phyloP scores from a whole-genome alignment of 2,329 filamentous ascomycete species.

The Penicillium olsonii region DNA sequence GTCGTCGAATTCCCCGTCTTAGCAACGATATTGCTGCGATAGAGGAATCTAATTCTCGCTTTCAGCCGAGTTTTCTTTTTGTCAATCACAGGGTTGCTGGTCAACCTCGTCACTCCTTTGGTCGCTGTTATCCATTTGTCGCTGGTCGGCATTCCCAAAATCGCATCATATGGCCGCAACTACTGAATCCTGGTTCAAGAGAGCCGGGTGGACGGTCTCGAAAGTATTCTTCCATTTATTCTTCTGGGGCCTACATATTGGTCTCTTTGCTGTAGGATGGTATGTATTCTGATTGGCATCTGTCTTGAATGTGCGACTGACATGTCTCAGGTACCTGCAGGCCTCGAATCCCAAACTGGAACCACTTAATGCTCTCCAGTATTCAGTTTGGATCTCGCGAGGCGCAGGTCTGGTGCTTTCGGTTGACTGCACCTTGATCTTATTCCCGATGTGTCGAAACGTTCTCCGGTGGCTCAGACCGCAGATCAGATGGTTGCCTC shows the following conservation, averaged over 20 bases:
- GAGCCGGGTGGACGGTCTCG: slow-evolving; percentile 64
- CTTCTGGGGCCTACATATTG: slow-evolving; percentile 78
- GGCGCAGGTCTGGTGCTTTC: slow-evolving; percentile 85
- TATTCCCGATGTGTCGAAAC: slow-evolving; percentile 93
- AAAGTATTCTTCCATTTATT: slow-evolving; percentile 79
- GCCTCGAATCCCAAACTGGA: slow-evolving; percentile 66
- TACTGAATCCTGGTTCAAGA: slow-evolving; percentile 20
- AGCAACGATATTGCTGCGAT: not conserved
- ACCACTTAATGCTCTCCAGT: slow-evolving; percentile 76
- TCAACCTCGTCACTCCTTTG: slow-evolving; percentile 25
- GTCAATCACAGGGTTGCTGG: slow-evolving; percentile 20
- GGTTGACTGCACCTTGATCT: slow-evolving; percentile 81
- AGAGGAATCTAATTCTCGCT: not conserved
- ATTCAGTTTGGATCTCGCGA: slow-evolving; percentile 94
- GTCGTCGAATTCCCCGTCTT: not conserved
- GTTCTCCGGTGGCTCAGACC: slow-evolving; percentile 81
- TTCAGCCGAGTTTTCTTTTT: not conserved
- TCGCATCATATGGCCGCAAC: slow-evolving; percentile 12
- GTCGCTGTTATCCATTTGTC: slow-evolving; percentile 18
- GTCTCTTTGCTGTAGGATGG: slow-evolving; percentile 83
- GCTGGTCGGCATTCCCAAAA: slow-evolving; percentile 28
- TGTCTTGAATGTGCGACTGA: slow-evolving; percentile 20
- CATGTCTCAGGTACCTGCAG: slow-evolving; percentile 69
- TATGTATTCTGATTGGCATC: slow-evolving; percentile 47
- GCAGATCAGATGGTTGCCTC: slow-evolving; percentile 80